Conservation (phyloP, 768 basidiomycete species). For the Rhodotorula taiwanensis region DNA sequence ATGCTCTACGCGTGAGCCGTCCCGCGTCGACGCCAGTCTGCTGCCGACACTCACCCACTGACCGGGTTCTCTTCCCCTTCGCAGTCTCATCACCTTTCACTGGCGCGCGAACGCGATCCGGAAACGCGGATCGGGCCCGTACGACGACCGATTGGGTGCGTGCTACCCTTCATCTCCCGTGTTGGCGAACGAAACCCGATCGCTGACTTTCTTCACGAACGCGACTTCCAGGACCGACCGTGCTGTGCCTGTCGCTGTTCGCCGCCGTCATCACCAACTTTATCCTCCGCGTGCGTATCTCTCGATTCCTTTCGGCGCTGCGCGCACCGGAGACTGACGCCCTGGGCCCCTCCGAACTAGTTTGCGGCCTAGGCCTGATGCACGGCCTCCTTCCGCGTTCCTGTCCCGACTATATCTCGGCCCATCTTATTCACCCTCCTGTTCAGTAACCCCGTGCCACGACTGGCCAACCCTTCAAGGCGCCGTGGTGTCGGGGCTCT, state of each 20-base stretch:
- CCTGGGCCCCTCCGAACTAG: no score
- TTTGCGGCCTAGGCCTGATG: no score
- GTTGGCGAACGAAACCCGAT: background rate
- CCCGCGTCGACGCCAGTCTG: background rate
- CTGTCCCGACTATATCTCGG: no score
- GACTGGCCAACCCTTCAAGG: no score
- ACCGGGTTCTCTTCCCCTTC: background rate
- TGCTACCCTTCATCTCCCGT: background rate
- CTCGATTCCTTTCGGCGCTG: background rate
- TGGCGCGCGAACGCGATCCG: slow-evolving; percentile 93
- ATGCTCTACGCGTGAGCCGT: slow-evolving; percentile 75
- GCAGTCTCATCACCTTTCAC: slow-evolving; percentile 73
- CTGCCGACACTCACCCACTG: no score
- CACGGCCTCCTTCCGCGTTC: no score
- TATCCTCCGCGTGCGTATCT: slow-evolving; percentile 16
- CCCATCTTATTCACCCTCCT: no score
- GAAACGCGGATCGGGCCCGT: slow-evolving; percentile 81
- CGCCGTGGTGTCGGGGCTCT: no score
- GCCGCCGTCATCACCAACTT: slow-evolving; percentile 48
- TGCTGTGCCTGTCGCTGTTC: slow-evolving; percentile 73
- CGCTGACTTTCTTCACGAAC: background rate
- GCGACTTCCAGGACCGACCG: slow-evolving; percentile 45
- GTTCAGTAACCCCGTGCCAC: no score
- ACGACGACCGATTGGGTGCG: slow-evolving; percentile 82
- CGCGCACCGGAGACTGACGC: no score